Evolutionary conservation across 2,329 filamentous ascomycete genomes (phyloP).

Genomic region (Metarhizium guizhouense): DNA sequence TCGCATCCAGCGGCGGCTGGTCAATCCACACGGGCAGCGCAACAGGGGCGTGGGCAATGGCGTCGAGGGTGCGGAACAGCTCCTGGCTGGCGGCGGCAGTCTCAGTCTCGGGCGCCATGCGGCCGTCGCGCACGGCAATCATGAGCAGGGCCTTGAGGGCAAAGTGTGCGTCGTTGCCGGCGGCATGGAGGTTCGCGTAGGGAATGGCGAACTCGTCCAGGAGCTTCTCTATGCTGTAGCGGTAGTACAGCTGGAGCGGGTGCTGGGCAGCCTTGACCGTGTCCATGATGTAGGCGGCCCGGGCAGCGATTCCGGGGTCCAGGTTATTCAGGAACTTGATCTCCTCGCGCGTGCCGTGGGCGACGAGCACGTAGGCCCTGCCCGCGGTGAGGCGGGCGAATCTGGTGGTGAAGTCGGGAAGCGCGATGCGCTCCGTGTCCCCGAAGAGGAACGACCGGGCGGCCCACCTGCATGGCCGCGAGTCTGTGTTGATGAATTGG

Average conservation of each 20-base stretch:
- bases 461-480: slow-evolving; percentile 5
- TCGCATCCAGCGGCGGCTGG: neutral
- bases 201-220: slow-evolving; percentile 11
- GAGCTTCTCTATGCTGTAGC: slow-evolving; percentile 15
- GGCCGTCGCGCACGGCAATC: slow-evolving; percentile 7
- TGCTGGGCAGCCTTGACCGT: slow-evolving; percentile 18
- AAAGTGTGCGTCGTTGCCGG: slow-evolving; percentile 20
- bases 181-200: slow-evolving; percentile 8
- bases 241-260: slow-evolving; percentile 15
- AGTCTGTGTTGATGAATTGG: slow-evolving; percentile 9
- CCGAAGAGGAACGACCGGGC: slow-evolving; percentile 8
- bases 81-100: neutral
- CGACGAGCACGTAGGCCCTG: slow-evolving; percentile 10
- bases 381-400: slow-evolving; percentile 4
- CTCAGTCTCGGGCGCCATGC: neutral
- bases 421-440: slow-evolving; percentile 4
- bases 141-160: slow-evolving; percentile 12
- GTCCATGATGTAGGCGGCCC: slow-evolving; percentile 14
- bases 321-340: slow-evolving; percentile 12
- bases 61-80: neutral
- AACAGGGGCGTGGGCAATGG: neutral
- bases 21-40: neutral
- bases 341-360: slow-evolving; percentile 8
- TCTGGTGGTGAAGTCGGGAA: slow-evolving; percentile 1
- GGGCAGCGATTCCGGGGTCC: neutral